These are phyloP conservation scores for Sphagnum contortum DNA, from an alignment of 225 moss, liverwort and hornwort genomes.

Conservation along the genomic window DNA sequence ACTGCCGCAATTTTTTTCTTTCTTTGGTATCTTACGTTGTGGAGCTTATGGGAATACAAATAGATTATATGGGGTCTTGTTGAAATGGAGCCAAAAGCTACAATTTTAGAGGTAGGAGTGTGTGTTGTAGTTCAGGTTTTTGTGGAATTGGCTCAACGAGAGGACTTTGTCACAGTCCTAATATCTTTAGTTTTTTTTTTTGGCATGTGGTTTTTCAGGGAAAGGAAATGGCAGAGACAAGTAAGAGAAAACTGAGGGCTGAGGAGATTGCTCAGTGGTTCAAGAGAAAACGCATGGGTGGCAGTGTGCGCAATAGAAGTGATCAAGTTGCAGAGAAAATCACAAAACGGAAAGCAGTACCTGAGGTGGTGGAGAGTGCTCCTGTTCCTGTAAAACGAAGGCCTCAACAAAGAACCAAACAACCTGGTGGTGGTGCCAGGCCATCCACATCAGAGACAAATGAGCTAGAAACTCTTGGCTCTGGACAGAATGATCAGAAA, in stretches of 20 bases:
- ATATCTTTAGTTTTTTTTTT: constrained; percentile 9
- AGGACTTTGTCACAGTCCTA: too few relatives aligned
- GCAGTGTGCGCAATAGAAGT: constrained; percentile 2
- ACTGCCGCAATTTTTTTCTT: too few relatives aligned
- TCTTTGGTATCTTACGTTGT: too few relatives aligned
- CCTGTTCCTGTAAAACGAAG: constrained; percentile 7
- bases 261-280: constrained; percentile 74
- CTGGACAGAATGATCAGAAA: constrained; percentile 1
- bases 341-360: constrained; percentile 23
- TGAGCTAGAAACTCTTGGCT: neutral
- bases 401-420: constrained; percentile 7
- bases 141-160: too few relatives aligned
- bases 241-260: constrained; percentile 64
- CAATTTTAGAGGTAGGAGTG: too few relatives aligned
- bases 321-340: constrained; percentile 17
- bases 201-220: constrained; percentile 30
- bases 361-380: constrained; percentile 15
- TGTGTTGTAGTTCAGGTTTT: too few relatives aligned
- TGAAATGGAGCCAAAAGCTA: too few relatives aligned
- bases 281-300: constrained; percentile 34
- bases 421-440: too few relatives aligned
- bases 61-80: too few relatives aligned
- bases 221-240: constrained; percentile 33
- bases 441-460: constrained; percentile 5
- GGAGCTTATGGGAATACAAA: too few relatives aligned